phyloP scores from a whole-genome alignment of 495 filamentous ascomycete genomes.

The Penicillium pulvis region DNA sequence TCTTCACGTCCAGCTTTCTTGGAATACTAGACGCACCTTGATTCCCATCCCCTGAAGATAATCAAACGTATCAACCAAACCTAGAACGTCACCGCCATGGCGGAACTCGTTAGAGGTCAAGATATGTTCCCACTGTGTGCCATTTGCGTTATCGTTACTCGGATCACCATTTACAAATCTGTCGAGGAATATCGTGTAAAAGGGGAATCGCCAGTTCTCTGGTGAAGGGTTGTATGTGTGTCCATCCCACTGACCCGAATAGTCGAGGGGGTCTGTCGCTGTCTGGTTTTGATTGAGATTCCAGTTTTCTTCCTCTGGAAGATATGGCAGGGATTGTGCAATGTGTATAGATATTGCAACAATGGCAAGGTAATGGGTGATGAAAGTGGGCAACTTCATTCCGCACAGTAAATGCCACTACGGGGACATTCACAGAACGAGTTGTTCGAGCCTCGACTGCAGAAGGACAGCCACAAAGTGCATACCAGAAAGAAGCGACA shows the following conservation, averaged over 20 bases:
- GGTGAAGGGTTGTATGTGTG: slow-evolving; percentile 60
- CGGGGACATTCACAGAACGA: slow-evolving; percentile 13
- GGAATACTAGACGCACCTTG: slow-evolving; percentile 47
- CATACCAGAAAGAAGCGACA: slow-evolving; percentile 12
- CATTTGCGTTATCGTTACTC: slow-evolving; percentile 70
- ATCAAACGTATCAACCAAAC: slow-evolving; percentile 67
- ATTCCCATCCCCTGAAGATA: slow-evolving; percentile 76
- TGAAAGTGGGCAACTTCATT: slow-evolving; percentile 15
- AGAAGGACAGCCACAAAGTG: slow-evolving; percentile 8
- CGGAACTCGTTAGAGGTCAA: slow-evolving; percentile 66
- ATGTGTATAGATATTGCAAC: slow-evolving; percentile 16
- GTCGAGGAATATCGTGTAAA: slow-evolving; percentile 72
- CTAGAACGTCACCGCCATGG: slow-evolving; percentile 69
- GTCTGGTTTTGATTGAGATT: slow-evolving; percentile 65
- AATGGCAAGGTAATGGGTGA: slow-evolving; percentile 16
- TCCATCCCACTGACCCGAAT: slow-evolving; percentile 58
- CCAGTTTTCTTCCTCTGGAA: slow-evolving; percentile 33
- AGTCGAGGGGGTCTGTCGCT: slow-evolving; percentile 60
- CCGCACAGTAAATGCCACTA: slow-evolving; percentile 18
- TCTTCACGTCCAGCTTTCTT: slow-evolving; percentile 6
- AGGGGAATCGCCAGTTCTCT: slow-evolving; percentile 68
- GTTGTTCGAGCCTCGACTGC: slow-evolving; percentile 16
- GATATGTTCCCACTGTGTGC: slow-evolving; percentile 68
- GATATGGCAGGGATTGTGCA: slow-evolving; percentile 22
- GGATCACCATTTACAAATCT: slow-evolving; percentile 74